Evolutionary conservation across 2,329 filamentous ascomycete genomes (phyloP).

Genomic region (Ascochyta rabiei): DNA sequence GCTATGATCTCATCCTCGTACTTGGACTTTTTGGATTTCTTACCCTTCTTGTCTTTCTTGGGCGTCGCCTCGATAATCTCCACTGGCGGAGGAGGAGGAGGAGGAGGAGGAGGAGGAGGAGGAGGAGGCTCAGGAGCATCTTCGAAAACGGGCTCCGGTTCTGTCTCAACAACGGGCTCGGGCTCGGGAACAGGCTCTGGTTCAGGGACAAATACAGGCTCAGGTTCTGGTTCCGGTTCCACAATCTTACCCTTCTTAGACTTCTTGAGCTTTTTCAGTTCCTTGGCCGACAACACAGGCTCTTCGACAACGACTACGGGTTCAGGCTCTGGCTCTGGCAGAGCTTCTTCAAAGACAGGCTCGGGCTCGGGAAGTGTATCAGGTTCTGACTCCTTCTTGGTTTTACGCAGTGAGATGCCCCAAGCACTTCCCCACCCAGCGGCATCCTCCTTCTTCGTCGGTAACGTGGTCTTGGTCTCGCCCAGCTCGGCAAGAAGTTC

Average conservation of each 20-base stretch:
- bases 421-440: constrained; percentile 51
- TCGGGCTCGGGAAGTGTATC: constrained; percentile 33
- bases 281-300: constrained; percentile 24
- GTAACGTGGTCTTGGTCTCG: constrained; percentile 23
- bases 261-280: constrained; percentile 29
- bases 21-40: constrained; percentile 9
- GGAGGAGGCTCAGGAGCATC: constrained; percentile 25
- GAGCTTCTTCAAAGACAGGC: constrained; percentile 36
- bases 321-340: constrained; percentile 40
- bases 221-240: constrained; percentile 42
- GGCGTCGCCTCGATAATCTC: constrained; percentile 16
- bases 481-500: constrained; percentile 47
- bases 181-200: constrained; percentile 32
- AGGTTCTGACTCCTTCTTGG: constrained; percentile 52
- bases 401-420: constrained; percentile 53
- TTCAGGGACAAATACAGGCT: constrained; percentile 38
- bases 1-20: constrained; percentile 13
- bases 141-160: constrained; percentile 36
- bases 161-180: constrained; percentile 29
- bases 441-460: constrained; percentile 35
- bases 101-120: constrained; percentile 25
- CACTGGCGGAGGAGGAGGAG: constrained; percentile 23
- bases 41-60: constrained; percentile 18
- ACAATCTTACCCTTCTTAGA: constrained; percentile 28
- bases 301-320: constrained; percentile 37